Conservation (phyloP, 202 grass and related monocot genomes). For the Cymbopogon flexuosus region DNA sequence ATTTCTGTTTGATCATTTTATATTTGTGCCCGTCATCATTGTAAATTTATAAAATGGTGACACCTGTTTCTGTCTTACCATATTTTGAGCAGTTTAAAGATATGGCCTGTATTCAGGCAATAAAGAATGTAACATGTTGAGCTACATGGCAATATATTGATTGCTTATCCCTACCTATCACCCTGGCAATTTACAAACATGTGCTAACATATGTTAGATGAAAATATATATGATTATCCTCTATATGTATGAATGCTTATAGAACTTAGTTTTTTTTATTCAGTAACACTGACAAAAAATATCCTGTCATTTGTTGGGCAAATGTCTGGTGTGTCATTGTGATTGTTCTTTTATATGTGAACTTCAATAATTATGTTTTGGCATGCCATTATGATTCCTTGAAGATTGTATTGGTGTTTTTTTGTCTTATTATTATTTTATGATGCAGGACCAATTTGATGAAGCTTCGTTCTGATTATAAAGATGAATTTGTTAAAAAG, state of each 20-base stretch:
- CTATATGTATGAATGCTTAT: no score
- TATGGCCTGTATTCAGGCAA: neutral
- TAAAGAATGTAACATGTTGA: neutral
- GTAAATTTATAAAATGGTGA: neutral
- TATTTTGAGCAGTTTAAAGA: neutral
- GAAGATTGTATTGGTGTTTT: neutral
- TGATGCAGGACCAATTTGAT: conserved; percentile 29
- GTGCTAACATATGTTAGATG: no score
- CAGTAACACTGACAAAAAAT: no score
- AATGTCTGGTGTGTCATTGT: neutral
- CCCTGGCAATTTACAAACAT: no score
- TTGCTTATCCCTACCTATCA: no score
- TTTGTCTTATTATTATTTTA: neutral
- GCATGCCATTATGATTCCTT: neutral
- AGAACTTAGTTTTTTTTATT: no score
- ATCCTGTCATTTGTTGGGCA: neutral
- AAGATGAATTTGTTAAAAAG: no score
- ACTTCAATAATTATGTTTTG: neutral
- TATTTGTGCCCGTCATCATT: neutral
- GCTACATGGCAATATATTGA: neutral
- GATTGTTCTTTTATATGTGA: neutral
- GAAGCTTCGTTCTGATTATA: no score
- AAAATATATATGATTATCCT: no score
- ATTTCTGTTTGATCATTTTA: neutral
- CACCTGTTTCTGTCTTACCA: neutral